These are phyloP conservation scores for Sordaria brevicollis DNA, from an alignment of 495 filamentous ascomycete species.

Conservation along the genomic window DNA sequence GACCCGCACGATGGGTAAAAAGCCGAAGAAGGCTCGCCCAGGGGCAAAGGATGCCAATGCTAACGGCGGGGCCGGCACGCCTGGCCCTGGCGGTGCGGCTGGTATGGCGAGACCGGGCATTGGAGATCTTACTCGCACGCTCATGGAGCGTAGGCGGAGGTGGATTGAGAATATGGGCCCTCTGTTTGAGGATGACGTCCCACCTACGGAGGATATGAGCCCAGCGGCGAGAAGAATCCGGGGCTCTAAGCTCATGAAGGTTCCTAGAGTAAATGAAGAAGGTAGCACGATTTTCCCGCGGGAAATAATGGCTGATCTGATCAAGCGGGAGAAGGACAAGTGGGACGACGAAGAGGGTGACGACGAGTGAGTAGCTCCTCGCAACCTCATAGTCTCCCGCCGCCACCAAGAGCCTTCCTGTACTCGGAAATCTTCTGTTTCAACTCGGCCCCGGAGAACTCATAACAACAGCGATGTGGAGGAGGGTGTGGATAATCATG, in stretches of 20 bases:
- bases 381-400: neutral
- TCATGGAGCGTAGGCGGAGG: slow-evolving; percentile 79
- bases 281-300: slow-evolving; percentile 53
- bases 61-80: slow-evolving; percentile 42
- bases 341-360: slow-evolving; percentile 68
- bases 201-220: neutral
- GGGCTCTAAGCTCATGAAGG: slow-evolving; percentile 22
- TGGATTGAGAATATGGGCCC: slow-evolving; percentile 84
- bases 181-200: slow-evolving; percentile 64
- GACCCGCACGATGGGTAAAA: slow-evolving; percentile 87
- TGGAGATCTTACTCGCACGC: slow-evolving; percentile 74
- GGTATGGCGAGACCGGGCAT: slow-evolving; percentile 69
- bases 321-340: slow-evolving; percentile 60
- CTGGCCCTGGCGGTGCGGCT: slow-evolving; percentile 36
- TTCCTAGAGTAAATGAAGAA: slow-evolving; percentile 32
- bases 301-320: slow-evolving; percentile 37
- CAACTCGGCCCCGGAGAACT: too few species aligned
- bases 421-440: neutral
- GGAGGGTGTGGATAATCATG: neutral
- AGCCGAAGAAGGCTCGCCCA: slow-evolving; percentile 79
- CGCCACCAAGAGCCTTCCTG: neutral
- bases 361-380: slow-evolving; percentile 20
- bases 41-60: slow-evolving; percentile 42
- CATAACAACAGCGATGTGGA: neutral
- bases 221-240: neutral